Evolutionary conservation across 495 filamentous ascomycete species (phyloP), one percentile per base, ranked within the genome.

Genomic region (Podospora pseudoanserina): DNA sequence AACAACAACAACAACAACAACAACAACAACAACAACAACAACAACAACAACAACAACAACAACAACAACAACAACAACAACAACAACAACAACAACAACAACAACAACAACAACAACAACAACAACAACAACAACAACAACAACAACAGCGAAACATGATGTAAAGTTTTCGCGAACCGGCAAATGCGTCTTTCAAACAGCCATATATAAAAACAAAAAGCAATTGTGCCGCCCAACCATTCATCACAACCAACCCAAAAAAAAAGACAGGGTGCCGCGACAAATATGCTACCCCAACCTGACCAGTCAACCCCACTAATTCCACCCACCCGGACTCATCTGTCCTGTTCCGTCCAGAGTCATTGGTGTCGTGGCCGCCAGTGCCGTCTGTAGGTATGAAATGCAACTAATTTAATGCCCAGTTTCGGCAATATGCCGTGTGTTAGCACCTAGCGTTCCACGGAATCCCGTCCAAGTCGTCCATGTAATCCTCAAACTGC

Each of bases 381-480:
- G 13, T 27, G 11, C 65, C n/a, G 34, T 59, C 65, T 13, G 34
- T 59, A 59, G 4, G 56, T 20, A 27, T 59, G 7, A 63, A 63
- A 39, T 44, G 20, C 16, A 49, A 30, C 3, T 28, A 61, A 23
- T 23, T 23, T 1, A 23, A 23, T 23, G 23, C 23, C 23, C 23
- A 1, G 23, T 23, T 23, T 23, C 23, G 23, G 23, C 23, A 26
- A 34, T 3, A 5, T 6, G 26, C 15, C 13, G 4, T 9, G 60
- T 11, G 13, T 23, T 63, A 75, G 44, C 65, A 75, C 71, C 76
- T 71, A 19, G 67, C 73, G 39, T 68, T 71, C 76, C 74, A 78
- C 5, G 77, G 74, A 67, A 78, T 79, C 55, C 76, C 76, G 61
- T 79, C 77, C 62, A 76, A 32, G 55, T 77, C 73, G 63, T 79